These are phyloP conservation scores for Simmondsia chinensis DNA, from an alignment of 148 eudicot species.

Conservation along the genomic window DNA sequence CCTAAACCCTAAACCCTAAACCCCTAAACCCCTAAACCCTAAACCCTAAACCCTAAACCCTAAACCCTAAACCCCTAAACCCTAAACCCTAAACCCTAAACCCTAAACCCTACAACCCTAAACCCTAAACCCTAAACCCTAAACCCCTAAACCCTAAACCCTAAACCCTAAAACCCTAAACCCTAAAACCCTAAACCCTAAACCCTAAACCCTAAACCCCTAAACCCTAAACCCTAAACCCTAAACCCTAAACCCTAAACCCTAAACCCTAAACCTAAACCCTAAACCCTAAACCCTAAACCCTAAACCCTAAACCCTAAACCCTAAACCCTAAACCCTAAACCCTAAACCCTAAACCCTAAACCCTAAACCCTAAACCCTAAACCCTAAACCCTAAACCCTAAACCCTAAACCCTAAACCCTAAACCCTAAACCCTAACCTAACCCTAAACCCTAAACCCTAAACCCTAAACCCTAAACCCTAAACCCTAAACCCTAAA, in stretches of 20 bases:
- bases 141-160: background rate
- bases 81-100: constrained; percentile 3
- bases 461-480: constrained; percentile 11
- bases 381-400: constrained; percentile 4
- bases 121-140: background rate
- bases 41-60: constrained; percentile 3
- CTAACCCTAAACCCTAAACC: constrained; percentile 8
- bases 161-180: constrained; percentile 7
- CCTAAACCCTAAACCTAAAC: constrained; percentile 5
- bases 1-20: background rate
- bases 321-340: constrained; percentile 22
- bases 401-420: constrained; percentile 6
- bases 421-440: constrained; percentile 11
- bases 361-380: background rate
- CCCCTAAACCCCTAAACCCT: background rate
- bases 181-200: constrained; percentile 1
- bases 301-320: constrained; percentile 19
- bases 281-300: constrained; percentile 6
- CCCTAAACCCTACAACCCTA: background rate
- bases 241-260: constrained; percentile 9
- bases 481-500: constrained; percentile 11
- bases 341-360: constrained; percentile 15
- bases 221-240: constrained; percentile 4
- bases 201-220: constrained; percentile 2
- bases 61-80: background rate